Evolutionary conservation across 1,139 yeast genomes (phyloP).

Genomic region (Sugiyamaella grinbergsii): DNA sequence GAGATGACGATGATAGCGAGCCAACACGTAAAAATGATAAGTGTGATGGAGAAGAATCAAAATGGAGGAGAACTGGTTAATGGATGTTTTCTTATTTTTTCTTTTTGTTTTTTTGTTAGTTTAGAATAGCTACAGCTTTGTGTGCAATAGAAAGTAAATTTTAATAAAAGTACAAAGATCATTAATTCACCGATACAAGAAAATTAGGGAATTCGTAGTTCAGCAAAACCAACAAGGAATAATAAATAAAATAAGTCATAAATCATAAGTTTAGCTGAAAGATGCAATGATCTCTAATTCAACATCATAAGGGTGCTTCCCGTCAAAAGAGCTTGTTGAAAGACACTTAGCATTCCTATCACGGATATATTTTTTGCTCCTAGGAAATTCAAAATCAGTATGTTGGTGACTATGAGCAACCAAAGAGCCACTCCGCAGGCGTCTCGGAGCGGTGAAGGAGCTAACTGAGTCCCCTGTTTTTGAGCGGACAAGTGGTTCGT

Average conservation of each 20-base stretch:
- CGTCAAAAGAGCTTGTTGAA: conserved; percentile 3
- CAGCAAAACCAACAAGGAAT: not conserved
- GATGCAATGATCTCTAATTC: conserved; percentile 21
- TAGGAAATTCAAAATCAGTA: too few species aligned
- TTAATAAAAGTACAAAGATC: not conserved
- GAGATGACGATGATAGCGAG: conserved; percentile 22
- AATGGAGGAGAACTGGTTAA: conserved; percentile 30
- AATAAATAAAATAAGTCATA: conserved; percentile 8
- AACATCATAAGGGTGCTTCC: conserved; percentile 20
- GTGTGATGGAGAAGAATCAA: conserved; percentile 17
- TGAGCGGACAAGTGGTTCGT: not conserved
- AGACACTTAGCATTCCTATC: not conserved
- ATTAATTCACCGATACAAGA: not conserved
- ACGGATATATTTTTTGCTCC: too few species aligned
- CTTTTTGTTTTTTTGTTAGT: too few species aligned
- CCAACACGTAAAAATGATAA: conserved; percentile 14
- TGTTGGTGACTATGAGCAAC: not conserved
- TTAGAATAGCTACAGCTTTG: too few species aligned
- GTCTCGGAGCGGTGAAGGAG: not conserved
- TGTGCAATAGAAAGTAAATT: not conserved
- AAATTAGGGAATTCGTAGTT: too few species aligned
- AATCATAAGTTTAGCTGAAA: conserved; percentile 12
- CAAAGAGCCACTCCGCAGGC: not conserved
- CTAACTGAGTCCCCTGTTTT: not conserved
- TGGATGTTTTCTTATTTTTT: too few species aligned